Conservation (phyloP, 345 rosid species). For the Hibiscus tridactylites region DNA sequence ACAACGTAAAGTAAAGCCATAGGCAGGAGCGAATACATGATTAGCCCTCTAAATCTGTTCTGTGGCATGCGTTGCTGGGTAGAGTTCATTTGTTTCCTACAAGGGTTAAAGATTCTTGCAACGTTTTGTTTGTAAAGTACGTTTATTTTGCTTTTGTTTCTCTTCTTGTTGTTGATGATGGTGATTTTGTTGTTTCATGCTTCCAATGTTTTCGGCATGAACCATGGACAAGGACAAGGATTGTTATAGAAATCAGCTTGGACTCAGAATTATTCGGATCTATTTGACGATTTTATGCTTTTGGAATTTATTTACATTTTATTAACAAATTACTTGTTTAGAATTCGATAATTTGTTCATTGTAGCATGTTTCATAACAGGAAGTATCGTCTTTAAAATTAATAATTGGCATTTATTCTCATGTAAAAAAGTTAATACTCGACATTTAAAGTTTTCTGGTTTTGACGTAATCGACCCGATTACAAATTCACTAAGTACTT, state of each 20-base stretch:
- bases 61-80: conserved; percentile 22
- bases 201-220: conserved; percentile 9
- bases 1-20: conserved; percentile 36
- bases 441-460: no score
- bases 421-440: no score
- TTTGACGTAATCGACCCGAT: no score
- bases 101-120: conserved; percentile 1
- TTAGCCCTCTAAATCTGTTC: conserved; percentile 20
- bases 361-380: no score
- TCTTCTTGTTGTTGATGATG: neutral
- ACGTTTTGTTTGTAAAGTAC: neutral
- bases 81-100: conserved; percentile 9
- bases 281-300: neutral
- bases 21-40: conserved; percentile 43
- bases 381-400: no score
- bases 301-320: neutral
- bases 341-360: no score
- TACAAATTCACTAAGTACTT: no score
- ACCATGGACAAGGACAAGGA: conserved; percentile 2
- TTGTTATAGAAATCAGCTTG: conserved; percentile 5
- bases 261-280: conserved; percentile 44
- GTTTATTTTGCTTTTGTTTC: conserved; percentile 7
- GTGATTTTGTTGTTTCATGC: neutral
- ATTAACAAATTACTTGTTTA: no score
- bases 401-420: no score